Evolutionary conservation across 83 land plant genomes (phyloP), one percentile per base, ranked within the genome.

Genomic region (Diphasiastrum complanatum): DNA sequence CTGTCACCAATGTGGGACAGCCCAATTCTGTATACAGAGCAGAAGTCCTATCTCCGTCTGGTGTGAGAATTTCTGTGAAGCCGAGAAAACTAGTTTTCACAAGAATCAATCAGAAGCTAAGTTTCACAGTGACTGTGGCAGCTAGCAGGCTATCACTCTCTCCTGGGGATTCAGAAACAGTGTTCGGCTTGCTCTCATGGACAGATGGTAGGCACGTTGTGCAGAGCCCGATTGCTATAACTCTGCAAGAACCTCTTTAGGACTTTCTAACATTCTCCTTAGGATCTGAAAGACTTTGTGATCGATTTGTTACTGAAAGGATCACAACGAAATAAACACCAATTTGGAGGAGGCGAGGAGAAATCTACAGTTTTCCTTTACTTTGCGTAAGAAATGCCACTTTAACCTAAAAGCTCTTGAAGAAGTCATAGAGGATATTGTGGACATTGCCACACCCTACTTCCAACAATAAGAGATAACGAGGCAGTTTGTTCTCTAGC

Each of bases 1-100:
- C 62, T 2, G 47, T 71, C 20, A 71, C 74, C 23, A 71, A 71
- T 54, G 74, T 71, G 10, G 74, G 74, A 5, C 62, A 68, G 32
- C 62, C 69, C 19, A 71, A 64, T 26, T 64, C 74, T 24, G 25
- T 25, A 1, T 71, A 71, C 55, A 33, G 14, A 2, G 50, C 33
- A 18, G 3, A 4, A 0, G 36, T 70, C 4, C 36, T 50, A 1
- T 30, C 68, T 11, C 73, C 73, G 1, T 14, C 26, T 0, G 73
- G 73, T 12, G 73, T 62, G 37, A 50, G 27, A 5, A 49, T 70
- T 60, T 27, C 33, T 29, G 73, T 62, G 20, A 29, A 63, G 33
- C 73, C 73, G 5, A 18, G 59, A 20, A 26, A 12, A 1, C 60
- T 70, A 12, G 40, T 29, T 2, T 70, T 70, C 59, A 33, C 34